Evolutionary conservation across 306 rosid genomes (phyloP).

Genomic region (Vigna reflexopilosa): DNA sequence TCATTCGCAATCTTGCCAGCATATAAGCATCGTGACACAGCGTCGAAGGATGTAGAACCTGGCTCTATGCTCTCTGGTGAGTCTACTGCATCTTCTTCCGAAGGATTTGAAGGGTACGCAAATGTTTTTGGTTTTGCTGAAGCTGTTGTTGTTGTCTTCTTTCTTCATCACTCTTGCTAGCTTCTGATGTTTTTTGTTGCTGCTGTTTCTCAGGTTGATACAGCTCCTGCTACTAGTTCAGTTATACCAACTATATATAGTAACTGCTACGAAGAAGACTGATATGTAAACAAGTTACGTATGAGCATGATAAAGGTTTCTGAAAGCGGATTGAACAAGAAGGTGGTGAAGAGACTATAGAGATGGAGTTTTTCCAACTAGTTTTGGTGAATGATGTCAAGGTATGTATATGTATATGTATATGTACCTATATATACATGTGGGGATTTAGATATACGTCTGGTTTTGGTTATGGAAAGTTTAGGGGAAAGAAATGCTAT

Average conservation of each 20-base stretch:
- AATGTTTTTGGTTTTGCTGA: slow-evolving; percentile 1
- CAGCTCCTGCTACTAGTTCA: background rate
- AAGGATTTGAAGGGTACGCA: slow-evolving; percentile 57
- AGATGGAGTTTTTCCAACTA: background rate
- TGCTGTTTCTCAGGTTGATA: background rate
- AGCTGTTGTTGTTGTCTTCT: slow-evolving; percentile 10
- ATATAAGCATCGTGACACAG: slow-evolving; percentile 75
- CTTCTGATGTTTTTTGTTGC: background rate
- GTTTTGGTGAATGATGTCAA: background rate
- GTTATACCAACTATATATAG: too few species aligned
- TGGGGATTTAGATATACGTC: background rate
- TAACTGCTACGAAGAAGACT: background rate
- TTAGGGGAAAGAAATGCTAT: background rate
- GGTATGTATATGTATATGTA: background rate
- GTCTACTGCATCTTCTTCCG: slow-evolving; percentile 58
- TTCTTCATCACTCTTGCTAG: slow-evolving; percentile 16
- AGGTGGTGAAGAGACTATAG: background rate
- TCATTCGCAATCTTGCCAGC: slow-evolving; percentile 71
- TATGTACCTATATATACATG: background rate
- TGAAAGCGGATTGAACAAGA: background rate
- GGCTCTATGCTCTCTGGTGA: slow-evolving; percentile 75
- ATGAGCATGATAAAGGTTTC: background rate
- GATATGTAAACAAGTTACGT: background rate
- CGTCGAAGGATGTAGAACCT: slow-evolving; percentile 79
- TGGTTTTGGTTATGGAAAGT: background rate